phyloP scores from a whole-genome alignment of 164 flowering plant species.

The Sextonia rubra region DNA sequence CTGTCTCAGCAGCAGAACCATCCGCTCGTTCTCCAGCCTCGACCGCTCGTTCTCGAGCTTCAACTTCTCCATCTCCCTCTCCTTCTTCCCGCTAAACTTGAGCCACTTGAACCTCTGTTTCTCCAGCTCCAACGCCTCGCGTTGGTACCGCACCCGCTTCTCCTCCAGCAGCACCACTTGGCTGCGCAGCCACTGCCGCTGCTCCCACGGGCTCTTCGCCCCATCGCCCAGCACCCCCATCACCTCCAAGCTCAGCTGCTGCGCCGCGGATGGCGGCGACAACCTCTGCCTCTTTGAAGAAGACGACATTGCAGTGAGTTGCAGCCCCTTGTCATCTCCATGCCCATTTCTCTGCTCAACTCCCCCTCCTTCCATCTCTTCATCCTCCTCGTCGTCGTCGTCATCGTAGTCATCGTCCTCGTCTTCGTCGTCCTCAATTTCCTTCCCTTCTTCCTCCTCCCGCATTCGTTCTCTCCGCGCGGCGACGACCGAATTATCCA shows the following conservation, averaged over 20 bases:
- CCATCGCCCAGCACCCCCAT: slow-evolving; percentile 48
- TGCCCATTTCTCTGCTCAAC: slow-evolving; percentile 7
- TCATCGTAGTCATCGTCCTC: slow-evolving; percentile 28
- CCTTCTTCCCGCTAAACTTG: slow-evolving; percentile 77
- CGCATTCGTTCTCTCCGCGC: slow-evolving; percentile 18
- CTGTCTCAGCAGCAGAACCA: slow-evolving; percentile 62
- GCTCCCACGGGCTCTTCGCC: slow-evolving; percentile 51
- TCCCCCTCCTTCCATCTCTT: slow-evolving; percentile 1
- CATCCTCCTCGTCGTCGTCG: slow-evolving; percentile 15
- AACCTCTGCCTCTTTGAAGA: slow-evolving; percentile 20
- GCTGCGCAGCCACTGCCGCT: slow-evolving; percentile 63
- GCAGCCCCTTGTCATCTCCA: slow-evolving; percentile 14
- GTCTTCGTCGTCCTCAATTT: slow-evolving; percentile 38
- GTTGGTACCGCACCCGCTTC: slow-evolving; percentile 47
- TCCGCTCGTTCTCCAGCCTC: slow-evolving; percentile 72
- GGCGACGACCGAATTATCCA: slow-evolving; percentile 14
- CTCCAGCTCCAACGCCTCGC: slow-evolving; percentile 69
- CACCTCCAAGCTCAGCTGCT: slow-evolving; percentile 46
- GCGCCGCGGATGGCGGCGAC: slow-evolving; percentile 21
- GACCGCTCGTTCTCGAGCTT: slow-evolving; percentile 65
- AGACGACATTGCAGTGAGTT: slow-evolving; percentile 7
- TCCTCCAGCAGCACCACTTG: slow-evolving; percentile 60
- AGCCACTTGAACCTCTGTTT: slow-evolving; percentile 82
- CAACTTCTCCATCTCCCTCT: slow-evolving; percentile 85
- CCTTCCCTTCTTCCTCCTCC: slow-evolving; percentile 39